phyloP scores from a whole-genome alignment of 805 yeast species.

The Yamadazyma phyllophila region DNA sequence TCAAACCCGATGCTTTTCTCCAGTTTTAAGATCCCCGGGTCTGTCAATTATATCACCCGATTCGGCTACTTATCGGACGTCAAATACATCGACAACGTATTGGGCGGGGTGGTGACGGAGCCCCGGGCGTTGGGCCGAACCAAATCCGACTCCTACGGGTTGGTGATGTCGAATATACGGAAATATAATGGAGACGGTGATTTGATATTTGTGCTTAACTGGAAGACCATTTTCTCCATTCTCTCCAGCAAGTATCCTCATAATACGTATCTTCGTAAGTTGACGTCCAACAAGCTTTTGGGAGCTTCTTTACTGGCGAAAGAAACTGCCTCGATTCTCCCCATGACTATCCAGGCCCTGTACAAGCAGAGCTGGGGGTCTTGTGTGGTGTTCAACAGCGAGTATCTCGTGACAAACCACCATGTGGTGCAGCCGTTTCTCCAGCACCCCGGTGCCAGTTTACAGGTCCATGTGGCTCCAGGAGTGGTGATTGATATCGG shows the following conservation, averaged over 20 bases:
- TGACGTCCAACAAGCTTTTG: not conserved
- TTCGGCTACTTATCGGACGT: slow-evolving; percentile 34
- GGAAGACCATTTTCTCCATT: slow-evolving; percentile 19
- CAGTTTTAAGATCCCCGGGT: slow-evolving; percentile 22
- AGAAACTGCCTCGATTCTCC: slow-evolving; percentile 16
- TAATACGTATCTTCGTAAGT: slow-evolving; percentile 2
- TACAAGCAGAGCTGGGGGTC: slow-evolving; percentile 40
- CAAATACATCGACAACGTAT: slow-evolving; percentile 45
- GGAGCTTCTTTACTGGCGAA: not conserved
- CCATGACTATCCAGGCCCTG: slow-evolving; percentile 14
- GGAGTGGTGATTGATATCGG: not conserved
- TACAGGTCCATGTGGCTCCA: not conserved
- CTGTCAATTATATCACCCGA: slow-evolving; percentile 21
- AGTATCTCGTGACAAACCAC: slow-evolving; percentile 38
- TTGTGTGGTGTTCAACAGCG: slow-evolving; percentile 31
- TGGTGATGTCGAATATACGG: slow-evolving; percentile 37
- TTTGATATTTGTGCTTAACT: slow-evolving; percentile 29
- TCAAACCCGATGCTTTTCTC: slow-evolving; percentile 30
- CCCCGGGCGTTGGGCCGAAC: not conserved
- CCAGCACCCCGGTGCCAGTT: not conserved
- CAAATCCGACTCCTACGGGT: slow-evolving; percentile 26
- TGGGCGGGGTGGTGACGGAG: slow-evolving; percentile 34
- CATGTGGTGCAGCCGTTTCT: slow-evolving; percentile 35
- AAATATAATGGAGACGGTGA: slow-evolving; percentile 48
- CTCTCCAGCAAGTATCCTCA: slow-evolving; percentile 1